Evolutionary conservation across 352 stramenopile genomes (phyloP), one percentile per base, ranked within the genome.

Genomic region (Elongisporangium prolatum): DNA sequence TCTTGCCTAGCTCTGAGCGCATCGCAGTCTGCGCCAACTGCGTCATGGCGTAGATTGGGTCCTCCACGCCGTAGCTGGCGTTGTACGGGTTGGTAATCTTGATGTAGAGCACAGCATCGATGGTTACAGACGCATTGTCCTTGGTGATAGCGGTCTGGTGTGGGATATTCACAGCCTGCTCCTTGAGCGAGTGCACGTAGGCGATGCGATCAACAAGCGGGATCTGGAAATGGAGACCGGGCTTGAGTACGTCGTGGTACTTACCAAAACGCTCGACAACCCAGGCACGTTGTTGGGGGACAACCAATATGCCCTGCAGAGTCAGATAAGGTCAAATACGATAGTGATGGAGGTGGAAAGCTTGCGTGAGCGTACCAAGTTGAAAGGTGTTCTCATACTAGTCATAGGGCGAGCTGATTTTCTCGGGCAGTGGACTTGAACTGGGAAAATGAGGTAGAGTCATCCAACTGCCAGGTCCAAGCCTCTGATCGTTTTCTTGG

Each of bases 1-100:
- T 96, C 62, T 97, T 97, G 50, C 90, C 90, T 37, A 97, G 70
- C 57, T 97, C 90, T 1, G 86, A 96, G 21, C 90, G 87, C 90
- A 97, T 97, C 8, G 89, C 96, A 34, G 90, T 95, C 68, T 97
- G 90, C 28, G 90, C 90, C 47, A 97, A 78, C 69, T 97, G 90
- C 50, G 86, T 94, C 28, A 97, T 84, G 5, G 90, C 90, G 68
- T 96, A 97, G 28, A 96, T 75, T 10, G 86, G 77, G 60, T 97
- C 84, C 56, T 96, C 86, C 10, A 96, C 79, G 37, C 87, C 86
- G 57, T 96, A 97, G 58, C 83, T 95, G 60, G 88, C 88, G 59
- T 95, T 86, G 69, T 96, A 94, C 50, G 88, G 83, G 34, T 96
- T 76, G 22, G 92, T 86, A 53, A 96, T 91, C 77, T 95, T 95